Evolutionary conservation across 257 asterid species (phyloP), one percentile per base, ranked within the genome.

Genomic region (Solanum boliviense): DNA sequence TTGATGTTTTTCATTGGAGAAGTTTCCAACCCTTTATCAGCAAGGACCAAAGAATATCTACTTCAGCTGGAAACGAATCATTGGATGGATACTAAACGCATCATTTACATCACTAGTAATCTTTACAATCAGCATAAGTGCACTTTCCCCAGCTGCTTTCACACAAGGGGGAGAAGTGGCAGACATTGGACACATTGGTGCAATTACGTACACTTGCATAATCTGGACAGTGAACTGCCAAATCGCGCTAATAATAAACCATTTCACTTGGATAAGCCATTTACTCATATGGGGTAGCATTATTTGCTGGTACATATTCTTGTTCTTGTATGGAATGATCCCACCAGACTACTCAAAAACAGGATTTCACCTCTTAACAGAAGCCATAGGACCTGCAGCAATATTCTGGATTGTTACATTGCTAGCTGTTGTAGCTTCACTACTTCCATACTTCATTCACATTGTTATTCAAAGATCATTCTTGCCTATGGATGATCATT

Each of bases 11-110:
- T 48, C 70, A 20, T 29, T 31, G 44, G 70, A 82, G 91, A 94
- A 95, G 99, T 97, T 97, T 90, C 99, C 99, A 39, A 98, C 99
- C 21, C 90, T 97, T 78, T 97, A 97, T 89, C 99, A 97, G 88
- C 99, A 97, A 92, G 99, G 99, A 15, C 96, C 98, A 23, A 94
- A 91, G 87, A 97, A 97, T 73, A 84, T 97, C 72, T 97, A 93
- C 94, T 97, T 97, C 88, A 94, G 93, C 93, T 95, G 99, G 99
- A 88, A 87, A 60, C 89, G 98, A 87, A 95, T 95, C 91, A 91
- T 93, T 2, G 99, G 98, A 85, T 97, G 99, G 99, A 94, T 97
- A 98, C 96, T 90, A 23, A 97, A 97, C 5, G 99, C 96, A 7
- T 93, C 95, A 87, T 95, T 94, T 52, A 86, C 98, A 23, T 95